These are phyloP conservation scores for Tritrichomonas musculus DNA, from an alignment of 208 protist genomes.

Conservation along the genomic window DNA sequence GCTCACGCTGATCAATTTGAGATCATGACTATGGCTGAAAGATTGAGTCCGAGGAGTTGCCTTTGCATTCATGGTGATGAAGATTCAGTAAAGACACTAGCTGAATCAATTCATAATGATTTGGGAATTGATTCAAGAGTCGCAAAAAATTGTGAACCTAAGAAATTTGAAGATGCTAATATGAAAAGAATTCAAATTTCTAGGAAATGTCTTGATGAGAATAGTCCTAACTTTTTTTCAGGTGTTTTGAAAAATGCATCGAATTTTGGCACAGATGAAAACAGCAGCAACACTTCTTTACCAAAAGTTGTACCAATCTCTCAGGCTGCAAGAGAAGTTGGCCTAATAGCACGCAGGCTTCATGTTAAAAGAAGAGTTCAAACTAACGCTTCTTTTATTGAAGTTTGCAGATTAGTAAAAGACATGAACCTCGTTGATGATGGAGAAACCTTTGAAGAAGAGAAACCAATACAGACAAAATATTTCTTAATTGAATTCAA, in stretches of 20 bases:
- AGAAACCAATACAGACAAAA: too few species aligned
- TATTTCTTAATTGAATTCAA: too few species aligned
- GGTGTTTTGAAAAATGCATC: not conserved
- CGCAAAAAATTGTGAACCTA: not conserved
- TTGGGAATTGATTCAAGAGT: not conserved
- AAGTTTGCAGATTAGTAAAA: not conserved
- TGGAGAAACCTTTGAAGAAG: too few species aligned
- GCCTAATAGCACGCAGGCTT: not conserved
- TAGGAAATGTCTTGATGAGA: not conserved
- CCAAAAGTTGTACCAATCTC: not conserved
- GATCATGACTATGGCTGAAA: not conserved
- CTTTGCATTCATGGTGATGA: not conserved
- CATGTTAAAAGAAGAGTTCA: not conserved
- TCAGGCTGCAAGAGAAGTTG: not conserved
- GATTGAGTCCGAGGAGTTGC: not conserved
- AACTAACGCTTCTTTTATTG: not conserved
- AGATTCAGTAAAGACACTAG: not conserved
- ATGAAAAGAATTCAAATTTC: not conserved
- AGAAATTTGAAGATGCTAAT: not conserved
- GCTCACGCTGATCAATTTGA: conserved; percentile 31
- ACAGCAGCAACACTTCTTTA: too few species aligned
- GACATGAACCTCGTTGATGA: not conserved
- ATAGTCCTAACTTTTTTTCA: not conserved
- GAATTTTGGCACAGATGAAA: too few species aligned
- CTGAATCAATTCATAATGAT: not conserved